Conservation (phyloP, 2,329 filamentous ascomycete genomes). For the Microdochium nivale region DNA sequence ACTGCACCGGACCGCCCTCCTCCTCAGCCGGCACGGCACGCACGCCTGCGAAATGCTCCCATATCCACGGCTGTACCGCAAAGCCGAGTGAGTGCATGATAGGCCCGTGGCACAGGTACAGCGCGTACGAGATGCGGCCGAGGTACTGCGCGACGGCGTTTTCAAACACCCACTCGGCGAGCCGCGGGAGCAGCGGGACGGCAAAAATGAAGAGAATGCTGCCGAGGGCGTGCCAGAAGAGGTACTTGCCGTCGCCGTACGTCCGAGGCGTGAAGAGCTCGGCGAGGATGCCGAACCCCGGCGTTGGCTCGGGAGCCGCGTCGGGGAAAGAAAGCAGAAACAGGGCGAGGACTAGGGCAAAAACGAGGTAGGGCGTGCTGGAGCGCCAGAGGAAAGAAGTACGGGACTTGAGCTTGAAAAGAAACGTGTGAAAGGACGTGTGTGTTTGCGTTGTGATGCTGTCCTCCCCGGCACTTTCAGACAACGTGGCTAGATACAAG, state of each 20-base stretch:
- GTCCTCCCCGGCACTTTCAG: constrained; percentile 9
- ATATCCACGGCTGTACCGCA: constrained; percentile 38
- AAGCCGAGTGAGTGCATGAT: constrained; percentile 45
- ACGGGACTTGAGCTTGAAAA: no score
- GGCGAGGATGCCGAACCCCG: constrained; percentile 41
- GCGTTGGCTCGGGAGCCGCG: constrained; percentile 30
- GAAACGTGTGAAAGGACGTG: no score
- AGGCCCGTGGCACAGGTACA: constrained; percentile 54
- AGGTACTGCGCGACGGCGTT: constrained; percentile 43
- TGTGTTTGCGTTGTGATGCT: no score
- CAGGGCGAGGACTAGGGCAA: constrained; percentile 38
- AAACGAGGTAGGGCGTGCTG: no score
- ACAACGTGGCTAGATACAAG: constrained; percentile 22
- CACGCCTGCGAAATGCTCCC: constrained; percentile 18
- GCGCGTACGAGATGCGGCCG: constrained; percentile 49
- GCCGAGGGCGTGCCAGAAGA: constrained; percentile 48
- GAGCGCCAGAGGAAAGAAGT: no score
- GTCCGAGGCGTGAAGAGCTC: constrained; percentile 35
- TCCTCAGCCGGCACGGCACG: no score
- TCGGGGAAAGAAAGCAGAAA: constrained; percentile 44
- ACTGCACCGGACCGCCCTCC: no score
- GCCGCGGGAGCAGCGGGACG: constrained; percentile 1
- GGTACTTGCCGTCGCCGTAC: constrained; percentile 37
- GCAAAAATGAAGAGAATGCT: constrained; percentile 37
- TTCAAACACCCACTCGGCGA: constrained; percentile 43